Conservation (phyloP, 768 basidiomycete genomes). For the Calvatia gigantea region DNA sequence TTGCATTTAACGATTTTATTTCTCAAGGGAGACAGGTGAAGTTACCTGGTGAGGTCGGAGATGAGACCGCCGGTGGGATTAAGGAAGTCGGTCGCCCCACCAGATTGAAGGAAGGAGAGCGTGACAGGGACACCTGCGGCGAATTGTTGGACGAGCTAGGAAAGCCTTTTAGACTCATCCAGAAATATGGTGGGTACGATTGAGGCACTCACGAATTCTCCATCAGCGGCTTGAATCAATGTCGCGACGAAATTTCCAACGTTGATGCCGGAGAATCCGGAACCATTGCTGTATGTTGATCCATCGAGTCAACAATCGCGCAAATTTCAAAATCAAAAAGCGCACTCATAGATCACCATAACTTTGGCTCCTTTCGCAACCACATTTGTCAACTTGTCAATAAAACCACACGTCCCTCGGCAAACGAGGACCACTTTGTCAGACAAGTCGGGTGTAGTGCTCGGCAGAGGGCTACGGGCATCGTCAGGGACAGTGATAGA, state of each 20-base stretch:
- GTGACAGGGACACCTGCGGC: slow-evolving; percentile 38
- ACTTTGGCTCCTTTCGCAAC: slow-evolving; percentile 49
- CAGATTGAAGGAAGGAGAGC: slow-evolving; percentile 46
- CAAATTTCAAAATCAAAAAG: no score
- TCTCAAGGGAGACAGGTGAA: neutral
- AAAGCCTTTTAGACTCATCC: neutral
- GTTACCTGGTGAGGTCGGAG: slow-evolving; percentile 43
- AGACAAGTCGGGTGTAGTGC: slow-evolving; percentile 49
- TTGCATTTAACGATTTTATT: neutral
- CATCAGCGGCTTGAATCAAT: slow-evolving; percentile 53
- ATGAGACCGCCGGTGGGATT: slow-evolving; percentile 54
- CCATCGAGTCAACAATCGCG: no score
- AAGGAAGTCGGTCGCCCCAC: slow-evolving; percentile 38
- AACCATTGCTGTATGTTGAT: slow-evolving; percentile 38
- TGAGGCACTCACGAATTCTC: slow-evolving; percentile 45
- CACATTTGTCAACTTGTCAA: slow-evolving; percentile 50
- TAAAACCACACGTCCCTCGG: slow-evolving; percentile 56
- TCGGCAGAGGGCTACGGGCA: slow-evolving; percentile 56
- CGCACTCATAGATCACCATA: slow-evolving; percentile 54
- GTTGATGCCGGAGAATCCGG: slow-evolving; percentile 37
- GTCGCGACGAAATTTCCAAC: slow-evolving; percentile 45
- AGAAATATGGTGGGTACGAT: neutral
- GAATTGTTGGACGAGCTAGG: slow-evolving; percentile 48
- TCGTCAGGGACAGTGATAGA: slow-evolving; percentile 51
- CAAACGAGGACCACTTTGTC: slow-evolving; percentile 52